Evolutionary conservation across 495 filamentous ascomycete species (phyloP).

Genomic region (Pyronema omphalodes): DNA sequence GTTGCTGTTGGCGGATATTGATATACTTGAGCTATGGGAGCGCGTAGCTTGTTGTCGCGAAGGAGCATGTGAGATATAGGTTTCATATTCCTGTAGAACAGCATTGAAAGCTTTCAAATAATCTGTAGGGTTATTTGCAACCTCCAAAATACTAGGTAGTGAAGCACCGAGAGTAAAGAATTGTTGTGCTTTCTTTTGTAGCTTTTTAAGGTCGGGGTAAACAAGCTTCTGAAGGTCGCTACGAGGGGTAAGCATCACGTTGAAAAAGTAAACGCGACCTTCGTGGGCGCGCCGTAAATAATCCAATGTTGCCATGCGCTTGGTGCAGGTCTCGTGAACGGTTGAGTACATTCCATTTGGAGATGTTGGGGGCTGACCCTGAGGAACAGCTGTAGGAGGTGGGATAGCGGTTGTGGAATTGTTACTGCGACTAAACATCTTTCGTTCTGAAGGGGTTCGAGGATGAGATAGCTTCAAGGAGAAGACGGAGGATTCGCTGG

Average conservation of each 20-base stretch:
- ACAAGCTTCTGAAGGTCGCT: conserved; percentile 61
- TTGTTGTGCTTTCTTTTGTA: conserved; percentile 51
- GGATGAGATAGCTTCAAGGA: conserved; percentile 1
- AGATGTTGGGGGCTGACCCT: conserved; percentile 24
- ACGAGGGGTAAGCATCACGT: conserved; percentile 79
- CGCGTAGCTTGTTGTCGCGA: conserved; percentile 17
- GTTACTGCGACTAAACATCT: conserved; percentile 2
- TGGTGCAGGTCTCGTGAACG: conserved; percentile 73
- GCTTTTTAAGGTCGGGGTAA: conserved; percentile 65
- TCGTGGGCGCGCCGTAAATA: conserved; percentile 90
- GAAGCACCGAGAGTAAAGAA: conserved; percentile 86
- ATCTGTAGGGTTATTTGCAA: conserved; percentile 54
- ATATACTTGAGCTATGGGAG: conserved; percentile 8
- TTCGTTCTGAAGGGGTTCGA: background rate
- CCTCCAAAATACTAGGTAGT: conserved; percentile 70
- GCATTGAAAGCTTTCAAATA: conserved; percentile 76
- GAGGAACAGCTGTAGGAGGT: background rate
- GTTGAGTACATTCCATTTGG: conserved; percentile 57
- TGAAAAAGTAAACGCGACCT: conserved; percentile 93
- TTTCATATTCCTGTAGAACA: conserved; percentile 78
- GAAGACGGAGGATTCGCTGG: background rate
- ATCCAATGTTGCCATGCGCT: conserved; percentile 88
- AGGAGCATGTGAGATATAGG: conserved; percentile 34
- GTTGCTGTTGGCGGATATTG: conserved; percentile 5
- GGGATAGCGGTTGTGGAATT: background rate